Base-by-base conservation (phyloP, 192 early-diverging fungal species). In the Piromyces sp. region DNA sequence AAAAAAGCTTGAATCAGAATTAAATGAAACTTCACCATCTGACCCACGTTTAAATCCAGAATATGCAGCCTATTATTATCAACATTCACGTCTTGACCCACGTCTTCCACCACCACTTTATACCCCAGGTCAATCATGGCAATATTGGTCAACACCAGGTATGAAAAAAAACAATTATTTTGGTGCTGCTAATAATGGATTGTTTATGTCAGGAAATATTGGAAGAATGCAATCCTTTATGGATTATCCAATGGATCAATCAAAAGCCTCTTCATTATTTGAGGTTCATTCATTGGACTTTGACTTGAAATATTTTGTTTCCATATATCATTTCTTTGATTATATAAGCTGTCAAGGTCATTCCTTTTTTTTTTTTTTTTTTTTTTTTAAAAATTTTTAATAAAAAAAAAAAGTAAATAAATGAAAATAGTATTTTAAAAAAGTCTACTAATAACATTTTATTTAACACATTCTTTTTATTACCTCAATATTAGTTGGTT, bases 61-160 rank as follows among this genome's bases (percentile, higher is more conserved):
- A 26, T 93, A 93, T 83, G 88, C 89, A 16, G 89, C 88, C 30
- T 92, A 89, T 82, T 92, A 91, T 82, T 86, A 88, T 80, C 81
- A 82, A 12, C 86, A 92, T 30, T 86, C 89, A 13, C 87, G 92
- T n/a, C 85, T 90, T 33, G 92, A 93, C 78, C 91, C 91, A 14
- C 85, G 90, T 29, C 86, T 88, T 22, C 87, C 92, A 4, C 87
- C 92, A 9, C 87, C 88, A 36, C 83, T 88, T 79, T 93, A 93
- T 83, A 84, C 89, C 5, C 92, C 92, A 29, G 91, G 92, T 5
- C 89, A 93, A 30, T 88, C 90, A 19, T 93, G 93, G 93, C 87
- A 91, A 80, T 68, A 68, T 68, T 68, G 51, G 51, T 68, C 51
- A 11, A 28, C 22, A n/a, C 51, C 51, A 9, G 17, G 51, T n/a